Evolutionary conservation across 805 yeast genomes (phyloP), one percentile per base, ranked within the genome.

Genomic region (Jamesozyma piceae): DNA sequence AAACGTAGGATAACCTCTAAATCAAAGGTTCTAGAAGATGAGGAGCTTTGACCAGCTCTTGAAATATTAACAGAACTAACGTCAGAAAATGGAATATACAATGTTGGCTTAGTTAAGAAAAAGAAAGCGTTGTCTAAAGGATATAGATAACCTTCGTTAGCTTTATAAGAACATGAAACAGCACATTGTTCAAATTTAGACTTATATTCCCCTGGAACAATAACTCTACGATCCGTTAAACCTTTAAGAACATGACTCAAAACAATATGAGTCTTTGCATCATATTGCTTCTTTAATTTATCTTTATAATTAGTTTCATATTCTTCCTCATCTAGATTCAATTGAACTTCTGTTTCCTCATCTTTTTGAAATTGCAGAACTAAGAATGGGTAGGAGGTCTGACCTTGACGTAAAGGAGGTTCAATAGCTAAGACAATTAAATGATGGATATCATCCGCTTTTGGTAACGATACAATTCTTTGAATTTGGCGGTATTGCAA

Each of bases 321-420:
- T 54, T 85, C 96, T 35, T 76, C 85, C 35, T 89, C 95, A 32
- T 80, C 79, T 18, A 92, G 62, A 58, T 92, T 89, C 54, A 92
- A 71, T 57, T 87, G 95, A 31, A 90, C 80, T 62, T 88, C 96
- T 38, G 86, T 75, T 58, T 85, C 95, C 63, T 92, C 98, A 49
- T 88, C 95, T 42, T 80, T 77, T 47, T 82, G 76, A 58, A 92
- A 86, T 66, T 92, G 98, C 62, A 90, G 66, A 13, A 88, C 90
- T 59, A 92, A 69, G 62, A 86, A 92, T 33, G 96, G 95, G 57
- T 92, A 90, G 46, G 95, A 77, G 0, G 98, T 92, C 67, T 92
- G 97, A 43, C 99, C 99, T 67, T 92, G 99, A 62, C 97, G 80
- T 50, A 92, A 70, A 2, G 99, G 98, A 21, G 98, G 98, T 52